Evolutionary conservation across 495 filamentous ascomycete genomes (phyloP), one percentile per base, ranked within the genome.

Genomic region (Neurospora sp.): DNA sequence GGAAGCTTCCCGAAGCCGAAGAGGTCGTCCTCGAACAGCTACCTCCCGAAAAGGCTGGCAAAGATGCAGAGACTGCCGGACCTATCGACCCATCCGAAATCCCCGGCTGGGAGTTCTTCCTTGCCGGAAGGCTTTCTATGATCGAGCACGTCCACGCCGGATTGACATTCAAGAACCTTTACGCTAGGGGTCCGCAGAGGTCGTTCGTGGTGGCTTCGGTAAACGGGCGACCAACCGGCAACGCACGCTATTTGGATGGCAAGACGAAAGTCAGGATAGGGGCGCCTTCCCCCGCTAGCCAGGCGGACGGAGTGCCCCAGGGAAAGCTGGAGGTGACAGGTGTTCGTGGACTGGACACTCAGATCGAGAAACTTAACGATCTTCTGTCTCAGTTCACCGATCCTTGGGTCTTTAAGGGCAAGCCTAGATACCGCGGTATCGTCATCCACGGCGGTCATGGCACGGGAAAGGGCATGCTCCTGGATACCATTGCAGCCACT

Each of bases 371-470:
- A 75, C 87, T 92, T 73, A 94, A 96, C 78, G 81, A 90, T 44
- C 86, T 89, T 37, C 84, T 97, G 31, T 80, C 85, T 23, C 85
- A 87, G 66, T 89, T 93, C 73, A 88, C 70, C 76, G 35, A 74
- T 78, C 44, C 75, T 75, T 37, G 78, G 78, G 39, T 81, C 62
- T 77, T 76, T 66, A 77, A 42, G 75, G 78, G 73, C 76, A 73
- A 73, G 77, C 73, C 79, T 75, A 81, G 87, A 46, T 86, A 74
- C 31, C 72, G 87, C 59, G 85, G 90, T 39, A 87, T 96, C 69
- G 83, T 97, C 74, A 84, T 99, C 59, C 89, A 96, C 83, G 93
- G 96, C 62, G 88, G 92, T 70, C 89, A 92, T 76, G 91, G 96
- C 73, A 96, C 92, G 0, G 94, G 94, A 3, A 97, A 96, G 80